Percentiles rank a stretch among this genome's conserved stretches.
Evolutionary conservation across 2,329 filamentous ascomycete species (phyloP).

Genomic region (Coniella lustricola): DNA sequence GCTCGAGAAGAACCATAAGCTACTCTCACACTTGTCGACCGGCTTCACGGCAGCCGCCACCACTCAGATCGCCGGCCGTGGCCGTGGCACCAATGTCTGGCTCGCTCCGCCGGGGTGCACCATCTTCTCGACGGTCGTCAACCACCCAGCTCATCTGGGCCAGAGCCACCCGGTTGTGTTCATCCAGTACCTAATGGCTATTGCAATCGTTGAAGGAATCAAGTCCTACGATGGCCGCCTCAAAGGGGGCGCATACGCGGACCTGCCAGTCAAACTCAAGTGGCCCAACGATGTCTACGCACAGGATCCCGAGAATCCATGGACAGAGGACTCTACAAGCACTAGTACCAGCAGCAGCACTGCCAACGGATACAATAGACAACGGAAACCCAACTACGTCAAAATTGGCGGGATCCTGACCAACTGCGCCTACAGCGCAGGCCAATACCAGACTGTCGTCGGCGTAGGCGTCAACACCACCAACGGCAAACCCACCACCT

Average conservation of each 20-base stretch:
- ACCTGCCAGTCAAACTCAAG: slow-evolving; percentile 78
- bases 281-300: slow-evolving; percentile 94
- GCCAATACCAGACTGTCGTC: slow-evolving; percentile 75
- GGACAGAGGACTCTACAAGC: neutral
- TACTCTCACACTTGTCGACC: slow-evolving; percentile 68
- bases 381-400: slow-evolving; percentile 50
- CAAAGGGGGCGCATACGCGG: slow-evolving; percentile 44
- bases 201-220: slow-evolving; percentile 80
- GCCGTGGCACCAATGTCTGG: slow-evolving; percentile 90
- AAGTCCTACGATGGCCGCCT: slow-evolving; percentile 57
- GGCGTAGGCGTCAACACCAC: slow-evolving; percentile 82
- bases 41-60: slow-evolving; percentile 88
- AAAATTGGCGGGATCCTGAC: slow-evolving; percentile 93
- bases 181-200: slow-evolving; percentile 83
- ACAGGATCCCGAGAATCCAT: slow-evolving; percentile 47
- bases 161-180: slow-evolving; percentile 77
- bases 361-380: too few relatives aligned
- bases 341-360: too few relatives aligned
- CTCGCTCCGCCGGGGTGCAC: slow-evolving; percentile 80
- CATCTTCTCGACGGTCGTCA: slow-evolving; percentile 82
- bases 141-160: slow-evolving; percentile 69
- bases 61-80: slow-evolving; percentile 79
- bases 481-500: slow-evolving; percentile 81
- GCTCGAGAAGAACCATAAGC: slow-evolving; percentile 80
- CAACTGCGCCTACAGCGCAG: slow-evolving; percentile 73